Percentiles rank a stretch among this genome's conserved stretches.
Conservation (phyloP, 371 early-diverging fungal species). For the Encephalitozoon intestinalis region DNA sequence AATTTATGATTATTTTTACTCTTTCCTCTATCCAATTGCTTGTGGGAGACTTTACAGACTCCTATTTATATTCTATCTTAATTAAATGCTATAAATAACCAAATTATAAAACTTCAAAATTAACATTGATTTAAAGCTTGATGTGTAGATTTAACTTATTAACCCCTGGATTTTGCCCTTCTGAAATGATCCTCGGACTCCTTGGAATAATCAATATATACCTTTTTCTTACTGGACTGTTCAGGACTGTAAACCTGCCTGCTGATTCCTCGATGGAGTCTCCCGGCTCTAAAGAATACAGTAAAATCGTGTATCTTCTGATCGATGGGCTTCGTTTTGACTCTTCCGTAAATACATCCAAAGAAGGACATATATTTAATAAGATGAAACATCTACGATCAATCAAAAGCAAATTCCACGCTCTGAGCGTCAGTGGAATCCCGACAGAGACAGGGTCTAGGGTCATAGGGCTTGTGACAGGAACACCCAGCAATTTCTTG, state of each 20-base stretch:
- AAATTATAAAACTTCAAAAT: background rate
- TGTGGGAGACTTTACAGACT: background rate
- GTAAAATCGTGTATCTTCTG: slow-evolving; percentile 53
- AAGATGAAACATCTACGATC: slow-evolving; percentile 11
- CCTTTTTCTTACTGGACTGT: slow-evolving; percentile 19
- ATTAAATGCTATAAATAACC: background rate
- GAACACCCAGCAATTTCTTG: slow-evolving; percentile 54
- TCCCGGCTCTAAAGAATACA: background rate
- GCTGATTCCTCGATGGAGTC: background rate
- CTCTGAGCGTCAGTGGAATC: slow-evolving; percentile 48
- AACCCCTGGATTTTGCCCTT: background rate
- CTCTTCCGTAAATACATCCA: slow-evolving; percentile 22
- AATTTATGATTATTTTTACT: background rate
- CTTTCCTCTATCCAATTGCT: background rate
- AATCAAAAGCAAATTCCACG: background rate
- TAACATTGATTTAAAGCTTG: background rate
- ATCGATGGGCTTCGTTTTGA: slow-evolving; percentile 59
- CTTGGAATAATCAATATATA: background rate
- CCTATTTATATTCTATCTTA: background rate
- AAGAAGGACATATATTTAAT: slow-evolving; percentile 4
- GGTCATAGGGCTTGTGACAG: slow-evolving; percentile 48
- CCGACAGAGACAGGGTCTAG: slow-evolving; percentile 59
- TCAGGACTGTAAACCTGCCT: background rate
- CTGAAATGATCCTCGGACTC: background rate
- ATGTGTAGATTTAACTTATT: background rate